These are phyloP conservation scores for Ophiostoma novo-ulmi DNA, from an alignment of 2,329 filamentous ascomycete species.

Conservation along the genomic window DNA sequence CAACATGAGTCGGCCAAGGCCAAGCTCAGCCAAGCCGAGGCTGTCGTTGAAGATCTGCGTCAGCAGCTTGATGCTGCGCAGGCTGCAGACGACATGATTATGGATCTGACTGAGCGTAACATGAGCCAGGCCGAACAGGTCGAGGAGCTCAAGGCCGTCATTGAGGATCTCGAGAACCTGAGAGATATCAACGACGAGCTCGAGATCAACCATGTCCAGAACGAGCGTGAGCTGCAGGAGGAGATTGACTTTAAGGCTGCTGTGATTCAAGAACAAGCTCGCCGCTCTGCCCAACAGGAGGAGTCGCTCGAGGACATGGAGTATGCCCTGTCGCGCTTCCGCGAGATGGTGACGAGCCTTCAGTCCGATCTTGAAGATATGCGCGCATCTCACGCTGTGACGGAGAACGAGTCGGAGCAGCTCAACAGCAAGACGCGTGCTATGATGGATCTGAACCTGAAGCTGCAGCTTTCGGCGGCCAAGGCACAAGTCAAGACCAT, in stretches of 20 bases:
- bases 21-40: constrained; percentile 66
- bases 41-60: constrained; percentile 75
- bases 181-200: constrained; percentile 94
- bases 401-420: constrained; percentile 87
- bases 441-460: constrained; percentile 95
- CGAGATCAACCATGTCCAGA: constrained; percentile 86
- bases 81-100: constrained; percentile 88
- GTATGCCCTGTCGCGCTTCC: constrained; percentile 81
- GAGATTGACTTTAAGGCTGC: constrained; percentile 85
- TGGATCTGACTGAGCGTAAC: constrained; percentile 83
- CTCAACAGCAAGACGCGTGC: constrained; percentile 81
- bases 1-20: constrained; percentile 66
- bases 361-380: constrained; percentile 88
- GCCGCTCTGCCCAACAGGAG: constrained; percentile 69
- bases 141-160: constrained; percentile 71
- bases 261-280: constrained; percentile 74
- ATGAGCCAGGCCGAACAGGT: constrained; percentile 77
- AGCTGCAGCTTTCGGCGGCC: constrained; percentile 80
- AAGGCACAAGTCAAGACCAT: constrained; percentile 94
- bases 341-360: constrained; percentile 78
- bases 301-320: constrained; percentile 80
- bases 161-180: constrained; percentile 82
- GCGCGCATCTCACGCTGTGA: constrained; percentile 84
- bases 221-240: constrained; percentile 89
- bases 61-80: constrained; percentile 87